phyloP scores from a whole-genome alignment of 139 green algal species.

The Marvania coccoides region DNA sequence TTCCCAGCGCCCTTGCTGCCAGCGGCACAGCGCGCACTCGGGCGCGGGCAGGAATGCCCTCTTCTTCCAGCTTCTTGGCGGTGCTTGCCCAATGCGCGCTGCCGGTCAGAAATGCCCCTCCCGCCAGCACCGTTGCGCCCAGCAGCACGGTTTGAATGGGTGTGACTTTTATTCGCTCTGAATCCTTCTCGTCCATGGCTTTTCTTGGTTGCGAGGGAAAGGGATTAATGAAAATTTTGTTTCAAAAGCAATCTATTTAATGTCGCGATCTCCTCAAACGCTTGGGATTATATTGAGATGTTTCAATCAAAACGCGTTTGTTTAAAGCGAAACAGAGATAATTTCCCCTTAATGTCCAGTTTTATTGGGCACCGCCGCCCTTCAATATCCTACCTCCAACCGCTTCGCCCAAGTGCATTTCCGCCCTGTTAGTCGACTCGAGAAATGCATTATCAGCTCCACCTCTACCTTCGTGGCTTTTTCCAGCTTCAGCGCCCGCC shows the following conservation, averaged over 20 bases:
- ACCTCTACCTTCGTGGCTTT: too few species aligned
- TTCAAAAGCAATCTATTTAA: too few species aligned
- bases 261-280: too few species aligned
- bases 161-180: neutral
- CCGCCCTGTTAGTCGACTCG: too few species aligned
- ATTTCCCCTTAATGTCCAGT: too few species aligned
- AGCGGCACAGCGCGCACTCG: slow-evolving; percentile 27
- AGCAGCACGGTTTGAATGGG: neutral
- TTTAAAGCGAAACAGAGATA: neutral
- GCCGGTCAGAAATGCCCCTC: neutral
- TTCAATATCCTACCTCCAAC: too few species aligned
- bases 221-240: too few species aligned
- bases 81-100: slow-evolving; percentile 15
- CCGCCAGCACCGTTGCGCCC: neutral
- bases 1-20: slow-evolving; percentile 23
- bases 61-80: slow-evolving; percentile 30
- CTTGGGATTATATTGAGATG: slow-evolving; percentile 5
- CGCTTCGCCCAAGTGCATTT: too few species aligned
- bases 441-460: too few species aligned
- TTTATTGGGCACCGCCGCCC: too few species aligned
- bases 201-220: neutral
- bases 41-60: slow-evolving; percentile 26
- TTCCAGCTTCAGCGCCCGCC: too few species aligned
- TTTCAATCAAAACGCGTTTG: neutral
- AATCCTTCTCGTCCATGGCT: neutral